These are phyloP conservation scores for Paramecium bursaria DNA, from an alignment of 73 alveolate species.

Conservation along the genomic window DNA sequence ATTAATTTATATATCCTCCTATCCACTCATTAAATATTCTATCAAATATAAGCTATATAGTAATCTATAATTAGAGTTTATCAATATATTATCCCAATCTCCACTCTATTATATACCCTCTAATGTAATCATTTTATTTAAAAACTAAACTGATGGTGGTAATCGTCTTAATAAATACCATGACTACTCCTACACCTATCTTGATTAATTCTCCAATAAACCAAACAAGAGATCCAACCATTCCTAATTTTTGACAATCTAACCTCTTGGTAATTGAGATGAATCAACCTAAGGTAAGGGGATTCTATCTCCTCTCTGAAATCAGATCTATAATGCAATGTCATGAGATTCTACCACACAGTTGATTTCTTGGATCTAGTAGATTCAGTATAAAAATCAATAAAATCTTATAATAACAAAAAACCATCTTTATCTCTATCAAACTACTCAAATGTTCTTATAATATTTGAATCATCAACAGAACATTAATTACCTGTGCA, in stretches of 20 bases:
- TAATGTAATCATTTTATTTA: constrained; percentile 73
- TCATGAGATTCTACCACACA: constrained; percentile 82
- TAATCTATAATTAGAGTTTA: constrained; percentile 43
- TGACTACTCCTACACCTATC: background rate
- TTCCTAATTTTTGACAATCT: constrained; percentile 72
- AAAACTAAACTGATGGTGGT: constrained; percentile 55
- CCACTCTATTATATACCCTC: constrained; percentile 73
- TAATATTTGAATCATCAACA: constrained; percentile 77
- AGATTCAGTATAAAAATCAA: constrained; percentile 78
- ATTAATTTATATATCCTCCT: background rate
- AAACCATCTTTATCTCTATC: constrained; percentile 80
- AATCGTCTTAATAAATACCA: constrained; percentile 29
- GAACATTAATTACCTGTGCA: constrained; percentile 83
- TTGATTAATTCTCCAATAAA: constrained; percentile 35
- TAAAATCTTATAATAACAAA: constrained; percentile 71
- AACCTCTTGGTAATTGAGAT: constrained; percentile 80
- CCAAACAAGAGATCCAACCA: constrained; percentile 75
- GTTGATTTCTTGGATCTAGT: constrained; percentile 72
- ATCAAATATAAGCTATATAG: constrained; percentile 18
- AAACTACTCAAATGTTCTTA: constrained; percentile 69
- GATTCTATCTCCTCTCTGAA: constrained; percentile 72
- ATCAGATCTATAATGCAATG: constrained; percentile 81
- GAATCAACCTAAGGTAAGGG: constrained; percentile 61
- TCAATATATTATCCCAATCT: constrained; percentile 59
- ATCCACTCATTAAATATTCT: constrained; percentile 24